These are phyloP conservation scores for Penicillium sp. DNA, from an alignment of 2,329 filamentous ascomycete species.

Conservation along the genomic window DNA sequence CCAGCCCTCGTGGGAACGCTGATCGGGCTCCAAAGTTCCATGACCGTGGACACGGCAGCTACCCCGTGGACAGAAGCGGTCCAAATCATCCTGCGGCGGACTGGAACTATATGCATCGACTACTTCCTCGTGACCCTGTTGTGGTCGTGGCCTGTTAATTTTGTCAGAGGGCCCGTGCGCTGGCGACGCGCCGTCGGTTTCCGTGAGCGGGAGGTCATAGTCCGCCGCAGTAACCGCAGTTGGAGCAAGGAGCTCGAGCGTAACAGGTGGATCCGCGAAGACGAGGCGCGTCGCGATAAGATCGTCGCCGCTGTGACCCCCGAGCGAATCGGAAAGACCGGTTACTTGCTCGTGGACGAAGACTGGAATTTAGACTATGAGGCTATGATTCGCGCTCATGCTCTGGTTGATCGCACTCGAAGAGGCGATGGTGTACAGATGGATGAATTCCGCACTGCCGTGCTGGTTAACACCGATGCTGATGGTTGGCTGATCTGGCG, in stretches of 20 bases:
- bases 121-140: conserved; percentile 66
- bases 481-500: conserved; percentile 67
- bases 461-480: conserved; percentile 65
- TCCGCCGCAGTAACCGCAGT: conserved; percentile 66
- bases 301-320: conserved; percentile 68
- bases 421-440: conserved; percentile 43
- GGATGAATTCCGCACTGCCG: conserved; percentile 67
- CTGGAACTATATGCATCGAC: conserved; percentile 68
- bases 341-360: conserved; percentile 78
- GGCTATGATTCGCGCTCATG: conserved; percentile 71
- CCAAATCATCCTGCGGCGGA: conserved; percentile 58
- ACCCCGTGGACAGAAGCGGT: conserved; percentile 57
- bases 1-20: conserved; percentile 61
- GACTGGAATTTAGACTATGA: conserved; percentile 87
- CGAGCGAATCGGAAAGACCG: conserved; percentile 72
- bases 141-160: conserved; percentile 71
- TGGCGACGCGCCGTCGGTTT: conserved; percentile 80
- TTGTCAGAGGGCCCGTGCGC: conserved; percentile 62
- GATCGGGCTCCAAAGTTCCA: conserved; percentile 64
- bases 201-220: conserved; percentile 73
- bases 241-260: conserved; percentile 64
- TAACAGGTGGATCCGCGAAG: conserved; percentile 45
- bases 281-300: conserved; percentile 53
- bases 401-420: conserved; percentile 55
- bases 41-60: conserved; percentile 59